Evolutionary conservation across 2,329 filamentous ascomycete species (phyloP), one percentile per base, ranked within the genome.

Genomic region (Colletotrichum sidae): DNA sequence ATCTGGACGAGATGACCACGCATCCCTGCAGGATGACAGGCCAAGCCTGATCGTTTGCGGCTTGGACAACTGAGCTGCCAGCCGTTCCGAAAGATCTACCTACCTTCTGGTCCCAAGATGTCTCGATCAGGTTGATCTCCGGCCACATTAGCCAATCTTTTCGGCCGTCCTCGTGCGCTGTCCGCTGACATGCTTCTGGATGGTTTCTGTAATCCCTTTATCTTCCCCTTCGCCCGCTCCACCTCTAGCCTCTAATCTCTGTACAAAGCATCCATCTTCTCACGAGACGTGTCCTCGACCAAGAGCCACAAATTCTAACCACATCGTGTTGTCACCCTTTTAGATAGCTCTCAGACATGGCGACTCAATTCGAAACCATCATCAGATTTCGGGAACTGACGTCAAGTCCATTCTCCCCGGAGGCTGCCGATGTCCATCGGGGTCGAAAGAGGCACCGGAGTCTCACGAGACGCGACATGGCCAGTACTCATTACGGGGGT

Each of bases 371-470:
- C n/a, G 63, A 66, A n/a, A 54, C 59, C 7, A 35, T 33, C 13
- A 37, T 57, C 33, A 44, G 53, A 44, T 55, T 64, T 38, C 34
- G 55, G 44, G 55, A 63, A 10, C 45, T 56, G 25, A 58, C 59
- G 38, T 53, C 63, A 35, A 52, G 51, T 17, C 33, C 65, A 8
- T 66, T 46, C 42, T 59, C 67, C n/a, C 67, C 65, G 38, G 65
- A 66, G 25, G 25, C 25, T 8, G 58, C 61, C 25, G 67, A 69
- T 42, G 33, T 45, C 13, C 45, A 55, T 37, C 75, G 79, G 63
- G 79, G 79, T 37, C 79, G 79, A 65, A 81, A 76, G 69, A 74
- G 79, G 67, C 76, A 78, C 63, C 76, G 79, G 62, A 80, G 77
- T 70, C 72, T 74, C 41, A 77, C 74, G 47, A 74, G 77, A 42